Evolutionary conservation across 306 rosid genomes (phyloP), one percentile per base, ranked within the genome.

Genomic region (Lablab purpureus): DNA sequence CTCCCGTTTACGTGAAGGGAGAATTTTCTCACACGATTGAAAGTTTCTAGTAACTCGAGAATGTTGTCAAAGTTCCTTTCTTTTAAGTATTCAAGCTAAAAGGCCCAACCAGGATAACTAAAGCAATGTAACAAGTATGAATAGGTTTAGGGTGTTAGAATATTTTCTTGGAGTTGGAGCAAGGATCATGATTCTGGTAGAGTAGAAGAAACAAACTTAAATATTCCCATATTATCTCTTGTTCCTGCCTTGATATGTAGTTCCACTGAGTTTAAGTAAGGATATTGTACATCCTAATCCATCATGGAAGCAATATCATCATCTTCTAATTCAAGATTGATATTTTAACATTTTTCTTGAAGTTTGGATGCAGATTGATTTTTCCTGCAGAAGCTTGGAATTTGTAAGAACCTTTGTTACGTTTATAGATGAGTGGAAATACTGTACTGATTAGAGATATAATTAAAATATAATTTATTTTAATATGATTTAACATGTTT

Each of bases 121-220:
- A 27, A 32, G 45, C 68, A 63, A 17, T n/a, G 17, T 34, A 19
- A 36, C 7, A 9, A 4, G 32, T 66, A 21, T 36, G 17, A 25
- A 19, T 18, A 19, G 49, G 49, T 27, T 37, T 15, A 19, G 30
- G 50, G 6, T 32, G 15, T 63, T 17, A 30, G 41, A 62, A 63
- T 64, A 30, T n/a, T 34, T 34, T 64, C 70, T 34, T 64, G 15
- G 7, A 3, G 27, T 34, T n/a, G 46, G 47, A 64, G 70, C 15
- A 64, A 64, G 25, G 70, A 64, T 64, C 47, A 9, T n/a, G 45
- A 30, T 63, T 63, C 10, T 15, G 67, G 21, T 32, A 17, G 68
- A 62, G 43, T 30, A 62, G 15, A 63, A 15, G 67, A 60, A 60
- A 60, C 41, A 60, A 28, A 5, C 49, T 68, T 43, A 3, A 43